These are phyloP conservation scores for Porcisia hertigi DNA, from an alignment of 208 protist species.

Conservation along the genomic window DNA sequence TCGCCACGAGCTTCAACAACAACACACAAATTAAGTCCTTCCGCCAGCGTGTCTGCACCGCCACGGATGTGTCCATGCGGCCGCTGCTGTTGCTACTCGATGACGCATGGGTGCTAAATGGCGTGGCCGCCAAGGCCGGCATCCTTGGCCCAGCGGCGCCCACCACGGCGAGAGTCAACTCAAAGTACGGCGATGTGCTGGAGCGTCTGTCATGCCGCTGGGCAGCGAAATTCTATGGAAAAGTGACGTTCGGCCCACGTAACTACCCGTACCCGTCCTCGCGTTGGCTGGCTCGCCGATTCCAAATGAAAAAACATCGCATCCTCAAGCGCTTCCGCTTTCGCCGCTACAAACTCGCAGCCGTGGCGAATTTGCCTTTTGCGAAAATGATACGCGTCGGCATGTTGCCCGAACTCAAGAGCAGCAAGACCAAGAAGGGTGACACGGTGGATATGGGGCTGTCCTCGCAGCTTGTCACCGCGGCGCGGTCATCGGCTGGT, in stretches of 20 bases:
- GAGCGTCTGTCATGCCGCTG: constrained; percentile 68
- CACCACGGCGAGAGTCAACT: neutral
- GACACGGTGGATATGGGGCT: constrained; percentile 72
- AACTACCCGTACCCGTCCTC: constrained; percentile 89
- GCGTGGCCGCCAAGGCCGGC: neutral
- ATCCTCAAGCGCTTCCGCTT: constrained; percentile 90
- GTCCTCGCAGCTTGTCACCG: constrained; percentile 68
- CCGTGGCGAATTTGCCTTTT: constrained; percentile 89
- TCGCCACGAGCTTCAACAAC: constrained; percentile 51
- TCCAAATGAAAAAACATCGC: constrained; percentile 91
- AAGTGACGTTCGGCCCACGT: constrained; percentile 81
- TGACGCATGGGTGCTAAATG: constrained; percentile 1
- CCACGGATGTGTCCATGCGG: constrained; percentile 76
- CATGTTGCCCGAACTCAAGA: constrained; percentile 93
- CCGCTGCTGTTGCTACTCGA: constrained; percentile 42
- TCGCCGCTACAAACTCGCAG: constrained; percentile 89
- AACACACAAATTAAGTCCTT: constrained; percentile 63
- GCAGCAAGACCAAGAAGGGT: constrained; percentile 85
- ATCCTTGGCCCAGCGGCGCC: neutral
- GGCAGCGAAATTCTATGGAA: constrained; percentile 86
- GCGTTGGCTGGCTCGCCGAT: constrained; percentile 84
- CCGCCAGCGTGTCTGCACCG: constrained; percentile 51
- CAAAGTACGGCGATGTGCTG: constrained; percentile 51
- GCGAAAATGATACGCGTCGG: constrained; percentile 91
- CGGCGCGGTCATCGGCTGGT: constrained; percentile 38